Percentiles rank a stretch among this genome's conserved stretches.
These are phyloP conservation scores for Sonneratia alba DNA, from an alignment of 345 rosid species.

Conservation along the genomic window DNA sequence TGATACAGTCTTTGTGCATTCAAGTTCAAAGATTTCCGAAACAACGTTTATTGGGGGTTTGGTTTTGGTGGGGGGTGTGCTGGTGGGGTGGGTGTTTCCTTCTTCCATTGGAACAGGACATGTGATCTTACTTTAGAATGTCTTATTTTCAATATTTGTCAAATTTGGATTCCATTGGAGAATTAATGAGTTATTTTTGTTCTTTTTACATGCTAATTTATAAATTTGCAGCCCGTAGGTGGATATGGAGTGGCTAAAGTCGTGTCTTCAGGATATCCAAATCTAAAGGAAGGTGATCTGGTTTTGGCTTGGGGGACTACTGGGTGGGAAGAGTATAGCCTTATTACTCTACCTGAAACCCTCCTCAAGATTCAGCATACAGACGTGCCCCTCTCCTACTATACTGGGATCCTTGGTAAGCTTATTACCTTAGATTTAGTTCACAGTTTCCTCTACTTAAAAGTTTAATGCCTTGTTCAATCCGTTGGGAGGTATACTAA, in stretches of 20 bases:
- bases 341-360: conserved; percentile 21
- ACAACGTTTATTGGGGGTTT: no score
- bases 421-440: neutral
- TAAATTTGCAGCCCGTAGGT: conserved; percentile 30
- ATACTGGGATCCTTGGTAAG: conserved; percentile 61
- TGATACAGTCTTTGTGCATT: no score
- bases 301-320: conserved; percentile 49
- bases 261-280: conserved; percentile 41
- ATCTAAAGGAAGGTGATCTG: conserved; percentile 44
- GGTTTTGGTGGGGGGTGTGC: no score
- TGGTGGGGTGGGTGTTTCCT: no score
- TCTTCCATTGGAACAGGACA: neutral
- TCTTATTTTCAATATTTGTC: no score
- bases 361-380: conserved; percentile 37
- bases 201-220: neutral
- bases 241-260: conserved; percentile 58
- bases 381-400: conserved; percentile 50
- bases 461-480: neutral
- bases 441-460: neutral
- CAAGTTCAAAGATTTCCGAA: no score
- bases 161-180: neutral
- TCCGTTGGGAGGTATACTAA: no score
- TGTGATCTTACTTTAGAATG: neutral
- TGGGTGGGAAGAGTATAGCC: conserved; percentile 59
- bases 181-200: neutral